Base-by-base conservation (phyloP, 225 moss, liverwort and hornwort genomes). In the Polytrichum formosum region DNA sequence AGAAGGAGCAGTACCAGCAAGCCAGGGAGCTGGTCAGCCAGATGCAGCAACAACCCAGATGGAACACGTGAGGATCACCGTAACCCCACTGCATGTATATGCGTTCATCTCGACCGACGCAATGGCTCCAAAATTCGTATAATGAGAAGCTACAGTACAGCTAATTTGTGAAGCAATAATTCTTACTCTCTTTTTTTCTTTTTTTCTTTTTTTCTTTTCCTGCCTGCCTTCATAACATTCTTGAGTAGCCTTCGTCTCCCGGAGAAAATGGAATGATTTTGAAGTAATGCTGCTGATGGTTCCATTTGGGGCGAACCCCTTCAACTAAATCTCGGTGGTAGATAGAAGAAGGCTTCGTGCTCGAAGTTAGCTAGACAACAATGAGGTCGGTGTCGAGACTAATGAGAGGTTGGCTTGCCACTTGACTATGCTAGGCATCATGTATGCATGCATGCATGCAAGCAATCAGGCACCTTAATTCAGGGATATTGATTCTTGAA, bases 1-100 rank as follows among this genome's bases (percentile, higher is more conserved):
- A 83, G 53, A 74, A 62, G 1, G 79, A 83, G 20, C 76, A 76
- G 0, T 30, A 28, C 2, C 46, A 65, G 0, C 79, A 77, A 2
- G 83, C 79, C 0, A 76, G 73, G 0, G 28, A 77, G 5, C 29
- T 80, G 0, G 61, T 83, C 6, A 83, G 21, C 18, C 35, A 53
- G 0, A n/a, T 61, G n/a, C 6, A 20, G 1, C 74, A 74, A 0
- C 76, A 71, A 0, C 79, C 72, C 0, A 53, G 61, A 1, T 79
- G 76, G 83, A 18, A 67, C 5, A 23, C 65, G 79, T 83, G 73
- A 71, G 79, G 17, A 0, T 7, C 16, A 5, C 30, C 9, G 4
- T 22, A 26, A 1, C 21, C 26, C 22, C 26, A 7, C 16, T 63
- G 63, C 7, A 63, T 28, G 1, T 1, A 16, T 4, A 63, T 63